Percentiles rank a stretch among this genome's conserved stretches.
These are phyloP conservation scores for Tetraselmis striata DNA, from an alignment of 139 green algal genomes.

Conservation along the genomic window DNA sequence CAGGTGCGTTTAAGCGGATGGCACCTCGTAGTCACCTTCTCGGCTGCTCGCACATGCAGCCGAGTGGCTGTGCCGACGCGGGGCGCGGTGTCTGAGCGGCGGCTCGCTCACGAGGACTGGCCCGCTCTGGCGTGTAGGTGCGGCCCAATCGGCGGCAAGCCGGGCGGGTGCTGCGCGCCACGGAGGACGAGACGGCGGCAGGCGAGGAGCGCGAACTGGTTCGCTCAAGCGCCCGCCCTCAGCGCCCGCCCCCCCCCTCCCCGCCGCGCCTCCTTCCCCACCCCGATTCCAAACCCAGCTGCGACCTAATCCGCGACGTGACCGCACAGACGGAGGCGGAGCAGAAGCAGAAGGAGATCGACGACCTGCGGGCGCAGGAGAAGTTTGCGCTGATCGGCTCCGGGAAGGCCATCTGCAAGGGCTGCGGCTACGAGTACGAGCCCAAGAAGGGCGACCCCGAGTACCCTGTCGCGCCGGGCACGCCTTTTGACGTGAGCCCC, in stretches of 20 bases:
- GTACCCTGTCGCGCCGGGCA: constrained; percentile 74
- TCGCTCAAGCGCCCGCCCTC: not conserved
- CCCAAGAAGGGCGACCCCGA: constrained; percentile 78
- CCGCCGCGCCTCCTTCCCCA: too few species aligned
- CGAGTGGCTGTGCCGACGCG: too few species aligned
- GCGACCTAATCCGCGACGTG: constrained; percentile 32
- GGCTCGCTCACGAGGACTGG: too few species aligned
- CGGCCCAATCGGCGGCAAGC: not conserved
- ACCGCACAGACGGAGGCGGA: constrained; percentile 37
- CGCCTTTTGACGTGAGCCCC: constrained; percentile 51
- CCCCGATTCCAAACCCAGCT: constrained; percentile 1
- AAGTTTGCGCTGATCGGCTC: constrained; percentile 85
- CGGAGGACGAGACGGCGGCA: not conserved
- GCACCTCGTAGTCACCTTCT: too few species aligned
- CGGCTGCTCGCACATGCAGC: too few species aligned
- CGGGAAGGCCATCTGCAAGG: constrained; percentile 64
- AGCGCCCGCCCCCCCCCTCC: not conserved
- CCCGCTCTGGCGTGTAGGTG: too few species aligned
- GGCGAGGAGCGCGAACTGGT: not conserved
- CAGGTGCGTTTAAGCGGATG: not conserved
- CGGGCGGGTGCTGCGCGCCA: not conserved
- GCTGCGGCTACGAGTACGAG: constrained; percentile 77
- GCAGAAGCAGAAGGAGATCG: constrained; percentile 54
- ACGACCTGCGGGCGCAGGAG: constrained; percentile 71
- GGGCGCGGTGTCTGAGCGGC: too few species aligned